phyloP scores from a whole-genome alignment of 78 protist genomes.

The Bodo saltans region DNA sequence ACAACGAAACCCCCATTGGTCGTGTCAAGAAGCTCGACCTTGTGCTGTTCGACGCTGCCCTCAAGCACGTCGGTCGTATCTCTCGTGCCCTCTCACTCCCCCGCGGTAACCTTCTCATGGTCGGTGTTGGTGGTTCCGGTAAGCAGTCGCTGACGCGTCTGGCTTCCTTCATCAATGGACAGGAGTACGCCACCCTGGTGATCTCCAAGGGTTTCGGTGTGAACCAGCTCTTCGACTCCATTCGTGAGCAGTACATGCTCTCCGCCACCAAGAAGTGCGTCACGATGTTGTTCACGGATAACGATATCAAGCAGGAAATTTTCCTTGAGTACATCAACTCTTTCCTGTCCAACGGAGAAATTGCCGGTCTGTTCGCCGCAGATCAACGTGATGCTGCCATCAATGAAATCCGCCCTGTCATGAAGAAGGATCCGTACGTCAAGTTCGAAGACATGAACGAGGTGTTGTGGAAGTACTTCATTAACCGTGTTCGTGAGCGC shows the following conservation, averaged over 20 bases:
- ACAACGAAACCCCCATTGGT: slow-evolving; percentile 58
- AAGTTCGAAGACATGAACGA: slow-evolving; percentile 52
- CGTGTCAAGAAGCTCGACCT: slow-evolving; percentile 51
- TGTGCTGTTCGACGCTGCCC: slow-evolving; percentile 74
- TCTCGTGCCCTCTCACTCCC: slow-evolving; percentile 52
- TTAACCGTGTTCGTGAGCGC: slow-evolving; percentile 66
- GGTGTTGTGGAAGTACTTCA: slow-evolving; percentile 66
- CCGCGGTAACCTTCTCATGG: slow-evolving; percentile 72
- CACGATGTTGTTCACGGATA: slow-evolving; percentile 75
- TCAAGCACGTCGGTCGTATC: slow-evolving; percentile 67
- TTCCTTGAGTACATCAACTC: slow-evolving; percentile 83
- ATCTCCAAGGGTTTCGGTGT: slow-evolving; percentile 58
- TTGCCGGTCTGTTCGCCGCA: slow-evolving; percentile 65
- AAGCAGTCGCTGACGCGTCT: slow-evolving; percentile 75
- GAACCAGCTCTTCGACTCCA: slow-evolving; percentile 69
- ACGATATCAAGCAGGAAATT: slow-evolving; percentile 76
- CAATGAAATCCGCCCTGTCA: slow-evolving; percentile 45
- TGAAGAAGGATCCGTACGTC: slow-evolving; percentile 32
- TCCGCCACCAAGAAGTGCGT: slow-evolving; percentile 62
- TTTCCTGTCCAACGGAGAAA: slow-evolving; percentile 69
- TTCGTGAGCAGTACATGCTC: slow-evolving; percentile 59
- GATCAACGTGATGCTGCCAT: slow-evolving; percentile 75
- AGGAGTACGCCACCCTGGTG: slow-evolving; percentile 46
- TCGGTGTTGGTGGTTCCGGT: slow-evolving; percentile 86
- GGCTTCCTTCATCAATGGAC: slow-evolving; percentile 62